phyloP scores from a whole-genome alignment of 2,329 filamentous ascomycete species.

The Exophiala viscosa region DNA sequence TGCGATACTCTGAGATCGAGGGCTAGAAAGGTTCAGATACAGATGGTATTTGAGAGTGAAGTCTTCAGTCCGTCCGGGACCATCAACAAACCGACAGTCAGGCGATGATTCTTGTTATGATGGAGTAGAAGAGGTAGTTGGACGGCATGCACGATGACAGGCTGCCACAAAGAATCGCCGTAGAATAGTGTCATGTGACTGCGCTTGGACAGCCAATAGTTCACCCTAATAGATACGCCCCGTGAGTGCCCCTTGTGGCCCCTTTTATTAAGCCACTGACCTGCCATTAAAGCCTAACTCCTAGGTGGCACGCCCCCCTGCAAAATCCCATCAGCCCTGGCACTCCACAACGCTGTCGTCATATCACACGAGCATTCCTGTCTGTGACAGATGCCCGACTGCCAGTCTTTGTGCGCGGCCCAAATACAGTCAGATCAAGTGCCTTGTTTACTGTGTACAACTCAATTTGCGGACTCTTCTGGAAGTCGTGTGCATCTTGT shows the following conservation, averaged over 20 bases:
- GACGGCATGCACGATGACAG: conserved; percentile 3
- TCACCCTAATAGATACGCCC: neutral
- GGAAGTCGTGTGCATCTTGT: neutral
- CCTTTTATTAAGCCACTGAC: too few species aligned
- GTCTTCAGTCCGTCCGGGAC: neutral
- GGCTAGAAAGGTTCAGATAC: too few species aligned
- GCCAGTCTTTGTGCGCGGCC: conserved; percentile 1
- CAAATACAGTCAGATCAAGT: conserved; percentile 4
- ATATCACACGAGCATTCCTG: conserved; percentile 23
- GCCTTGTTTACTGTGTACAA: conserved; percentile 1
- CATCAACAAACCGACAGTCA: neutral
- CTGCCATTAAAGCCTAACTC: too few species aligned
- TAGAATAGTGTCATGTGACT: neutral
- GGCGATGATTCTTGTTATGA: neutral
- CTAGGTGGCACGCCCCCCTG: neutral
- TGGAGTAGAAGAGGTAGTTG: neutral
- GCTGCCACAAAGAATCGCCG: neutral
- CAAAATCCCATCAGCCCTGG: neutral
- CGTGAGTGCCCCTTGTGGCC: too few species aligned
- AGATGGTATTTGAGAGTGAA: too few species aligned
- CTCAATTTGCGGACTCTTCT: neutral
- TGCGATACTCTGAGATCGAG: too few species aligned
- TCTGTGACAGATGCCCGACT: conserved; percentile 20
- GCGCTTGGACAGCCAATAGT: neutral
- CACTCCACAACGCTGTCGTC: conserved; percentile 14